phyloP scores from a whole-genome alignment of 352 stramenopile genomes.

The Globisporangium heterothallicum region DNA sequence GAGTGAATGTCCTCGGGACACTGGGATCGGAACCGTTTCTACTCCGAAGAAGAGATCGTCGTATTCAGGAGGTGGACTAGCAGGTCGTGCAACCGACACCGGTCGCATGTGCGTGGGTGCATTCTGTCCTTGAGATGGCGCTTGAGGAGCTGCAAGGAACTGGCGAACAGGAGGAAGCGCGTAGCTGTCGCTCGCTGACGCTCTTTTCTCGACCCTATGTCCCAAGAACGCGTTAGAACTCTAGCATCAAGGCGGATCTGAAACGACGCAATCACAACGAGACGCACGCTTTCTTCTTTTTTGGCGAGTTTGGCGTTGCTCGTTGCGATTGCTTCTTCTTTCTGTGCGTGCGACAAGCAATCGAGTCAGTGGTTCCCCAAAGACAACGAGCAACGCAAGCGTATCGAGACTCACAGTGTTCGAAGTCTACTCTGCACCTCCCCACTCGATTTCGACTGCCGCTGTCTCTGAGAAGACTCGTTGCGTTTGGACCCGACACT shows the following conservation, averaged over 20 bases:
- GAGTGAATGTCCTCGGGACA: background rate
- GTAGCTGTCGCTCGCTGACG: conserved; percentile 12
- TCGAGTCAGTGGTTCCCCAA: background rate
- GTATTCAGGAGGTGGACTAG: conserved; percentile 43
- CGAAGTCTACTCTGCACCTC: conserved; percentile 4
- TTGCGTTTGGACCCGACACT: background rate
- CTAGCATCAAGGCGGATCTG: no score
- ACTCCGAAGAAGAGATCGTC: conserved; percentile 67
- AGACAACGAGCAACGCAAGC: background rate
- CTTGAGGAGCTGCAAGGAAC: conserved; percentile 10
- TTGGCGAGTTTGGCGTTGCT: background rate
- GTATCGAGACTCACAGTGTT: conserved; percentile 3
- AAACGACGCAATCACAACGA: no score
- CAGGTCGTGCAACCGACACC: conserved; percentile 14
- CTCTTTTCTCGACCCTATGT: conserved; percentile 5
- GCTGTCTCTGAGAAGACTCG: background rate
- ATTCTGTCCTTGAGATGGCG: conserved; percentile 13
- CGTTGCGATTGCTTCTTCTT: background rate
- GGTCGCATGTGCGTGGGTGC: background rate
- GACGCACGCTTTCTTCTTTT: no score
- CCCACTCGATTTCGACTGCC: conserved; percentile 12
- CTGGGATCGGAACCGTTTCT: conserved; percentile 35
- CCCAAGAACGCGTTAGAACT: background rate
- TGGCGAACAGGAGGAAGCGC: conserved; percentile 23
- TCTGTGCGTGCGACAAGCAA: background rate